Percentiles rank a stretch among this genome's conserved stretches.
phyloP scores from a whole-genome alignment of 805 yeast species.

The Yueomyces sinensis region DNA sequence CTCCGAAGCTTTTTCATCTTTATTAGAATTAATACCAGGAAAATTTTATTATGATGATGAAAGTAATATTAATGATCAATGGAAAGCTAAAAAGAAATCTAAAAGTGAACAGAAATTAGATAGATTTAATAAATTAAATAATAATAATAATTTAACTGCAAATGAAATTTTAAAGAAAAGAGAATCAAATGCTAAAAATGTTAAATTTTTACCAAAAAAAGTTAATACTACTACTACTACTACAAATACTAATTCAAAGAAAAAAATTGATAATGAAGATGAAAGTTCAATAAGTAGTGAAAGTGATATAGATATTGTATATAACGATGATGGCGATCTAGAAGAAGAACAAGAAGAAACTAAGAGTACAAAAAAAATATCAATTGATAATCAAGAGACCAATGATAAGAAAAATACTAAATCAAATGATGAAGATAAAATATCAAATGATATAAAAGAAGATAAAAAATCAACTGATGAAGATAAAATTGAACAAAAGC shows the following conservation, averaged over 20 bases:
- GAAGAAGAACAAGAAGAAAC: slow-evolving; percentile 12
- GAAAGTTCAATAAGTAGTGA: background rate
- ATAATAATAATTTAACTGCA: slow-evolving; percentile 38
- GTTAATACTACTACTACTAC: background rate
- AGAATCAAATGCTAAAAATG: slow-evolving; percentile 39
- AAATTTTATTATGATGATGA: slow-evolving; percentile 79
- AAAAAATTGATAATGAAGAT: slow-evolving; percentile 6
- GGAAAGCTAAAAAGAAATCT: slow-evolving; percentile 73
- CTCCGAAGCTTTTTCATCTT: slow-evolving; percentile 75
- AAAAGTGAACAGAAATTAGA: slow-evolving; percentile 49
- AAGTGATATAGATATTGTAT: background rate
- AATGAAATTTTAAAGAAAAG: slow-evolving; percentile 44
- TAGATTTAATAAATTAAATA: slow-evolving; percentile 66
- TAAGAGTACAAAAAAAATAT: slow-evolving; percentile 7
- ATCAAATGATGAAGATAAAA: background rate
- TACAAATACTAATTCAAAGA: slow-evolving; percentile 6
- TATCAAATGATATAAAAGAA: slow-evolving; percentile 4
- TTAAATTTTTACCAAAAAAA: slow-evolving; percentile 9
- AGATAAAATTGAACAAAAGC: slow-evolving; percentile 25
- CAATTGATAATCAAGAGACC: slow-evolving; percentile 13
- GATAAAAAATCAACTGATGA: slow-evolving; percentile 10
- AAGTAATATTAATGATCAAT: slow-evolving; percentile 65
- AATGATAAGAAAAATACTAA: slow-evolving; percentile 1
- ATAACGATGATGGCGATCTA: slow-evolving; percentile 1
- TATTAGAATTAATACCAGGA: slow-evolving; percentile 84